These are phyloP conservation scores for Crithidia sp. DNA, from an alignment of 208 protist genomes.

Conservation along the genomic window DNA sequence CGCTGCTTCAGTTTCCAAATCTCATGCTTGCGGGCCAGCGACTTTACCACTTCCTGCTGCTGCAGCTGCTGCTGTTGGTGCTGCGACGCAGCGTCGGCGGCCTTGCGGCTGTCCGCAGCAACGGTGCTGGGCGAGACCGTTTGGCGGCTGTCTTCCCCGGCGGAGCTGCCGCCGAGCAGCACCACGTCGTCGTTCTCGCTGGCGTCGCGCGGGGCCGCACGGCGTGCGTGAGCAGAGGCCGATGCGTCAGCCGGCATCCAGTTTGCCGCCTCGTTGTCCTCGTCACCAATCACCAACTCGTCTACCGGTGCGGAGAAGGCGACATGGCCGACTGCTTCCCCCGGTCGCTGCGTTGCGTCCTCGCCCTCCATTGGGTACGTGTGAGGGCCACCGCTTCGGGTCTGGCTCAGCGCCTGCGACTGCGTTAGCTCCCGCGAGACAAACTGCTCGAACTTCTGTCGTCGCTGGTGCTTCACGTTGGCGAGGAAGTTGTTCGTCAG, in stretches of 20 bases:
- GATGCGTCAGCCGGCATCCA: conserved; percentile 36
- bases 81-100: not conserved
- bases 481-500: conserved; percentile 84
- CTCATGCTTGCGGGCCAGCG: conserved; percentile 76
- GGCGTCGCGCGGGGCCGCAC: conserved; percentile 19
- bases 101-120: conserved; percentile 9
- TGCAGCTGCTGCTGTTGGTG: conserved; percentile 8
- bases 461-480: conserved; percentile 58
- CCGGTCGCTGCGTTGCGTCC: not conserved
- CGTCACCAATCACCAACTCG: conserved; percentile 76
- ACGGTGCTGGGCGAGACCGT: conserved; percentile 3
- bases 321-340: not conserved
- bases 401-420: conserved; percentile 47
- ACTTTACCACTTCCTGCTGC: conserved; percentile 29
- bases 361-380: not conserved
- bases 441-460: conserved; percentile 65
- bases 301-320: conserved; percentile 29
- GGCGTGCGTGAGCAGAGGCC: conserved; percentile 25
- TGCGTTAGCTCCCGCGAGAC: conserved; percentile 63
- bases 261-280: conserved; percentile 46
- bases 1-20: conserved; percentile 81
- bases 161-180: conserved; percentile 25
- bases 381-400: conserved; percentile 8
- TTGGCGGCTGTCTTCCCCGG: conserved; percentile 15
- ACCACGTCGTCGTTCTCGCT: conserved; percentile 27